Base-by-base conservation (phyloP, 805 yeast genomes). In the Pichia eremophila region DNA sequence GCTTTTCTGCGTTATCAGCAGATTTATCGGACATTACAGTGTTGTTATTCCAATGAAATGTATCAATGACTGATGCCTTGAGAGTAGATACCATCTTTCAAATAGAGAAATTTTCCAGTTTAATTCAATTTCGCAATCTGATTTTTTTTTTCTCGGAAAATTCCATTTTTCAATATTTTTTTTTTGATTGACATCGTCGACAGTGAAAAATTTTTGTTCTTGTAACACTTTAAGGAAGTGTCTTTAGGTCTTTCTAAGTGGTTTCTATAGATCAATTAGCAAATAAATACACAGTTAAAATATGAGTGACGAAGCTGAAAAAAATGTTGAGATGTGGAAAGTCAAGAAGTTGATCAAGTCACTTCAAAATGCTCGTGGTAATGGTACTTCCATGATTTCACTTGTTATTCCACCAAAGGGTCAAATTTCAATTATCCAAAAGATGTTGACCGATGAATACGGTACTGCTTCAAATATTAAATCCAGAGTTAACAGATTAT, bases 341-440 rank as follows among this genome's bases (percentile, higher is more conserved):
- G 82, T 93, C 76, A 91, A 90, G 76, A 93, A 93, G 72, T 77
- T 88, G 69, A 79, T 90, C 76, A 85, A 85, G 69, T 79, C 84
- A 51, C 77, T 93, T 58, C 93, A 93, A 65, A 72, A 71, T 60
- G 98, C 98, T 46, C 80, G 96, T 68, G 99, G 99, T 68, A 93
- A 91, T 66, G 99, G 99, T 69, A 93, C 99, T 42, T 93, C 99
- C 25, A 93, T 93, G 98, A 93, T 93, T 64, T 89, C 97, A 28
- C 75, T 93, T 65, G 86, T 93, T 59, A 87, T 90, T 55, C 96
- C 99, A 40, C 99, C 99, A 59, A 83, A 79, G 66, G 91, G 95
- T 50, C 99, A 93, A 70, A 84, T 93, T 61, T 76, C 98, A 12
- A 77, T 87, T 60, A 78, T 77, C 49, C 89, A 83, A 63, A 90